phyloP scores from a whole-genome alignment of 768 basidiomycete species.

The Rhodosporidiobolus sp. region DNA sequence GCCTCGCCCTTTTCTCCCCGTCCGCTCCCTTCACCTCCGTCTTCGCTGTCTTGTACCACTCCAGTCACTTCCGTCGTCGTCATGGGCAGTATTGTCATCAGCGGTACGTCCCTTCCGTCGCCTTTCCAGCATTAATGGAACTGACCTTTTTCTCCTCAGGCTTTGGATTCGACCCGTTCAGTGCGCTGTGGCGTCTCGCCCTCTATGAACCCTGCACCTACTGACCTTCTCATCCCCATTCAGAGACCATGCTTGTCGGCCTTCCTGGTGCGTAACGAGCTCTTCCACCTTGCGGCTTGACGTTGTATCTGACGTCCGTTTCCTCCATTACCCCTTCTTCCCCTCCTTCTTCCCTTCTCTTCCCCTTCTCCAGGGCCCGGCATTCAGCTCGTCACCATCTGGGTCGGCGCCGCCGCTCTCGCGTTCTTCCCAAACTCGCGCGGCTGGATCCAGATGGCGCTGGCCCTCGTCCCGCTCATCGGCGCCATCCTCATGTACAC shows the following conservation, averaged over 20 bases:
- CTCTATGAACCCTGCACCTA: no score
- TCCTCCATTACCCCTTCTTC: not conserved
- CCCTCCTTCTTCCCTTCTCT: slow-evolving; percentile 27
- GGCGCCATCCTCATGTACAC: slow-evolving; percentile 39
- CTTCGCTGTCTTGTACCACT: not conserved
- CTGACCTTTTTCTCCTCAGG: no score
- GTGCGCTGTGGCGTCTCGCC: no score
- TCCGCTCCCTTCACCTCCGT: not conserved
- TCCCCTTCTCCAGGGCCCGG: slow-evolving; percentile 20
- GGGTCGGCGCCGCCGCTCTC: slow-evolving; percentile 49
- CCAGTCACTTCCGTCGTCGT: slow-evolving; percentile 34
- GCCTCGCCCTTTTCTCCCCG: not conserved
- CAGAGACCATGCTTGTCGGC: slow-evolving; percentile 34
- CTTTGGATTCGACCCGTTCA: slow-evolving; percentile 31
- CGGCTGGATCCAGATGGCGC: slow-evolving; percentile 36
- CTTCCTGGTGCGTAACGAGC: not conserved
- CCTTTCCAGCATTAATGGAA: no score
- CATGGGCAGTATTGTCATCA: slow-evolving; percentile 41
- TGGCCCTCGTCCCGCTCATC: slow-evolving; percentile 33
- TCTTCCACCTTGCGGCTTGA: no score
- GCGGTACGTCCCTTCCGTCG: no score
- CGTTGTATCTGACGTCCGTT: no score
- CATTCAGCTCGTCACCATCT: slow-evolving; percentile 46
- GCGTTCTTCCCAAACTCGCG: slow-evolving; percentile 1
- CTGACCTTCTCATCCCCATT: no score